phyloP scores from a whole-genome alignment of 2,329 filamentous ascomycete species.

The Ophiostoma piceae region DNA sequence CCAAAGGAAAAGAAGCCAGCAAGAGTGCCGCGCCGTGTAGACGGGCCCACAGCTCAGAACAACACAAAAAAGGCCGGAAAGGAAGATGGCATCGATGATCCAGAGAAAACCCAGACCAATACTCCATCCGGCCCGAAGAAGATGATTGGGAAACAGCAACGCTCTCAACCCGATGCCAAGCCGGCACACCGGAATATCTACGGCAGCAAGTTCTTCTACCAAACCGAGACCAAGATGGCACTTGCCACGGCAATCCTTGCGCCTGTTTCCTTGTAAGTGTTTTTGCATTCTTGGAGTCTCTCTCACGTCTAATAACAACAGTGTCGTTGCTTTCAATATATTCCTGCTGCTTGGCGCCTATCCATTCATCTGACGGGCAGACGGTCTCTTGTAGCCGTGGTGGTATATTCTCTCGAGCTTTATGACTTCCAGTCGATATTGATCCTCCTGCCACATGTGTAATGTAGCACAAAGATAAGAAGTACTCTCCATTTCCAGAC shows the following conservation, averaged over 20 bases:
- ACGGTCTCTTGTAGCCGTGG: neutral
- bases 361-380: slow-evolving; percentile 18
- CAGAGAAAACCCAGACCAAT: too few species aligned
- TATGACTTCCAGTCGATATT: neutral
- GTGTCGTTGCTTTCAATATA: slow-evolving; percentile 3
- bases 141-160: neutral
- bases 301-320: slow-evolving; percentile 7
- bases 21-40: neutral
- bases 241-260: slow-evolving; percentile 15
- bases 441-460: neutral
- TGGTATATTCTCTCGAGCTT: neutral
- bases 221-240: slow-evolving; percentile 15
- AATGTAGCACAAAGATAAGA: neutral
- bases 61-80: neutral
- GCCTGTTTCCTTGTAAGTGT: slow-evolving; percentile 16
- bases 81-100: neutral
- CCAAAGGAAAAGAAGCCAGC: neutral
- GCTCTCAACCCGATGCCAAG: neutral
- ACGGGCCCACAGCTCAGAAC: neutral
- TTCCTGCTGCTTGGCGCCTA: slow-evolving; percentile 18
- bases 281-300: too few species aligned
- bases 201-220: slow-evolving; percentile 16
- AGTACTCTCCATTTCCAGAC: neutral
- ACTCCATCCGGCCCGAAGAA: neutral
- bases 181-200: neutral